Base-by-base conservation (phyloP, 805 yeast genomes). In the Crinitomyces ghanaensis region DNA sequence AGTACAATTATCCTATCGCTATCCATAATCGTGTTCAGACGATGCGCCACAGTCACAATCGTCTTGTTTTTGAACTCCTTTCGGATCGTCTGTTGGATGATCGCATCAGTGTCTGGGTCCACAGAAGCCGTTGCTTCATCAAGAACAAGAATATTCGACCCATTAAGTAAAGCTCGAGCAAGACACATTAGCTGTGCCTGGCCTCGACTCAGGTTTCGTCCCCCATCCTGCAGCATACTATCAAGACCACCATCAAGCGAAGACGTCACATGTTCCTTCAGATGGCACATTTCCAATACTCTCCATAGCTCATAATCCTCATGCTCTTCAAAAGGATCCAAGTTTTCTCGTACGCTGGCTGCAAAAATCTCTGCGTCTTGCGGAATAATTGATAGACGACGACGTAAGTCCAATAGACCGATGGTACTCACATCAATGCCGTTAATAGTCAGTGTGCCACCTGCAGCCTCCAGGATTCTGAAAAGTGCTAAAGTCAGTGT, bases 41-140 rank as follows among this genome's bases (percentile, higher is more conserved):
- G 67, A 51, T 81, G 93, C 0, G 93, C 93, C 47, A 81, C 80
- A 0, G 91, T 78, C 41, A 81, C 54, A 39, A 81, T 78, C 0
- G 93, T 81, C 44, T 76, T 68, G 36, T 75, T 71, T 21, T 57
- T 62, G 51, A 80, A 80, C 43, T 70, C 73, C 3, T 57, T 49
- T 37, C 86, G 63, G 30, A 81, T 78, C 0, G 88, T 79, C 41
- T 74, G 70, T 57, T 79, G 88, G 28, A 79, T 72, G 36, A 78
- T 64, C 39, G 64, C 63, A 48, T 79, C 88, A 1, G 88, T 79
- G 49, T 77, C 77, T 16, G 75, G 74, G 53, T 80, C 91, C 16
- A 79, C 83, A 11, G 85, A 74, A 1, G 88, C 83, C 0, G 75
- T 69, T 2, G 75, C 91, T 55, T 81, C 93, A 53, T 81, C 93